Base-by-base conservation (phyloP, 2,329 filamentous ascomycete genomes). In the Hypocreales sp. region DNA sequence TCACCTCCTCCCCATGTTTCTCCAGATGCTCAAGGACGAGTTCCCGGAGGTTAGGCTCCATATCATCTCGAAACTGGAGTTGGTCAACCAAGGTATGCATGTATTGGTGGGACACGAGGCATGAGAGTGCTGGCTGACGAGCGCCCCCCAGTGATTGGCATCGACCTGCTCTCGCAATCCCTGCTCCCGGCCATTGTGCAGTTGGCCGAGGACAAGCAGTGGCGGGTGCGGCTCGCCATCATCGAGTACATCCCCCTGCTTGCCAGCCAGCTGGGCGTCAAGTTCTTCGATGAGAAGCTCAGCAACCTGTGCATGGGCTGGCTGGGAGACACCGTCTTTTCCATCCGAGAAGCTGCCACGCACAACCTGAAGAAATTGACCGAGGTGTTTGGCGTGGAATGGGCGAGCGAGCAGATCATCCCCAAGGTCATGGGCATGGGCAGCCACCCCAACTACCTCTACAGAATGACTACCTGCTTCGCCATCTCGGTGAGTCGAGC, bases 381-480 rank as follows among this genome's bases (percentile, higher is more conserved):
- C 7, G 90, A 98, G 55, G 90, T 98, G 1, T 98, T 98, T 49
- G 90, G 90, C 25, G 86, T 95, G 11, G 84, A 93, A 37, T 98
- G 90, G 90, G 87, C 90, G 23, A 92, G 79, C 53, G 81, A 86
- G 50, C 84, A 86, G 25, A 98, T 98, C 47, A 92, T 98, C 42
- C 90, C 90, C 34, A 95, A 95, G 64, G 90, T 98, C 38, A 90
- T 93, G 69, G 81, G 80, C 20, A 95, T 98, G 90, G 90, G 90
- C 33, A 81, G 83, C 48, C 90, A 98, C 53, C 83, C 87, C 35
- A 98, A 98, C 61, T 98, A 98, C 53, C 77, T 98, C 28, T 98
- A 98, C 68, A 73, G 90, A 51, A 98, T 98, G 90, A 98, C 90
- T 8, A 98, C 90, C n/a, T 95, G 87, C 61, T 98, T 98, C 53